Percentiles rank a stretch among this genome's conserved stretches.
These are phyloP conservation scores for Zygosaccharomyces bisporus DNA, from an alignment of 805 yeast genomes.

Conservation along the genomic window DNA sequence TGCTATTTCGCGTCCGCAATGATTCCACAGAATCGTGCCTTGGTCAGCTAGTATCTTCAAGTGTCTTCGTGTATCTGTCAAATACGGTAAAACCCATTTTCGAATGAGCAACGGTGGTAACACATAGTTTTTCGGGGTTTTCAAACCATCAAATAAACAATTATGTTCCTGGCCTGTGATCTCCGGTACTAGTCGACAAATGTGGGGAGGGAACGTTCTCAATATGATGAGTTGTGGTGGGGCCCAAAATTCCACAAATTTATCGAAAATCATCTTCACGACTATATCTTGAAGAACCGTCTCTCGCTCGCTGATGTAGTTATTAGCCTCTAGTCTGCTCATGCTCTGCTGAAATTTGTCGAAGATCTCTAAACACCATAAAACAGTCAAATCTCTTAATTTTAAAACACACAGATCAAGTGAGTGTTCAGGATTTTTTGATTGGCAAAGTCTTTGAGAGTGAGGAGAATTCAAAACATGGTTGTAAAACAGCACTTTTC, in stretches of 20 bases:
- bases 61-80: slow-evolving; percentile 49
- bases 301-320: slow-evolving; percentile 3
- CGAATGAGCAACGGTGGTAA: slow-evolving; percentile 20
- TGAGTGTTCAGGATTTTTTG: slow-evolving; percentile 22
- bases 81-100: slow-evolving; percentile 39
- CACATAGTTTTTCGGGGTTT: slow-evolving; percentile 5
- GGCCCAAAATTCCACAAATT: slow-evolving; percentile 54
- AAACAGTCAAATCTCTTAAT: slow-evolving; percentile 32
- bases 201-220: slow-evolving; percentile 41
- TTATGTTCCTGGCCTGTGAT: slow-evolving; percentile 19
- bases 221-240: slow-evolving; percentile 52
- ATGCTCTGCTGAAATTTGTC: slow-evolving; percentile 20
- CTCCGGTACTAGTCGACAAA: slow-evolving; percentile 25
- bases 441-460: slow-evolving; percentile 24
- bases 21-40: slow-evolving; percentile 23
- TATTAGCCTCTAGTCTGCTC: slow-evolving; percentile 5
- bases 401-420: slow-evolving; percentile 32
- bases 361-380: slow-evolving; percentile 29
- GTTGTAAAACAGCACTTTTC: slow-evolving; percentile 29
- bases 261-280: slow-evolving; percentile 22
- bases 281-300: slow-evolving; percentile 21
- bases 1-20: slow-evolving; percentile 19
- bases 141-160: slow-evolving; percentile 10
- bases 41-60: slow-evolving; percentile 30
- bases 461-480: slow-evolving; percentile 23